phyloP scores from a whole-genome alignment of 768 basidiomycete species.

The Nidularia pulvinata region DNA sequence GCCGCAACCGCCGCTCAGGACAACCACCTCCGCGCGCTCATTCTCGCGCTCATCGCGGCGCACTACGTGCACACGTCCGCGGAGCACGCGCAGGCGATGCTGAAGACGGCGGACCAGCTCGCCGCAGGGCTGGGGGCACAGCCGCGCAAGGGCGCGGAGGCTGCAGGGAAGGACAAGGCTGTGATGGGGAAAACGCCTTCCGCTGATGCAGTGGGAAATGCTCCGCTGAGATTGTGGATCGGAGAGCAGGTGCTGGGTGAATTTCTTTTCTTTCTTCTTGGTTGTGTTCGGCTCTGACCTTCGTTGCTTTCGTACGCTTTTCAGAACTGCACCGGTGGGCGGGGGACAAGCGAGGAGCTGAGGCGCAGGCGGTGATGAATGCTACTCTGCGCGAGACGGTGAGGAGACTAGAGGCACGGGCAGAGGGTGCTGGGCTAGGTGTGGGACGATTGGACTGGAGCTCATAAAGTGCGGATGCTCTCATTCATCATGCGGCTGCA shows the following conservation, averaged over 20 bases:
- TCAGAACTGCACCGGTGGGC: conserved; percentile 59
- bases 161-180: conserved; percentile 8
- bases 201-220: conserved; percentile 52
- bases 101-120: conserved; percentile 68
- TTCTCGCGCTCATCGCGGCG: conserved; percentile 66
- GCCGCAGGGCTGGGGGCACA: conserved; percentile 68
- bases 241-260: conserved; percentile 68
- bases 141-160: conserved; percentile 14
- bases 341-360: conserved; percentile 45
- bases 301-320: background rate
- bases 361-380: conserved; percentile 48
- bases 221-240: conserved; percentile 67
- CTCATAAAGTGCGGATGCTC: too few species aligned
- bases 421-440: too few species aligned
- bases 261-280: conserved; percentile 12
- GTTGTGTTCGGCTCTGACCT: conserved; percentile 1
- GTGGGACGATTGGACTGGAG: too few species aligned
- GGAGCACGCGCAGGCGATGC: conserved; percentile 67
- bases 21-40: conserved; percentile 71
- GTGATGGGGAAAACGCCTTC: background rate
- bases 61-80: conserved; percentile 73
- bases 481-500: too few species aligned
- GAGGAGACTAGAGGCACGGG: too few species aligned
- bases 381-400: conserved; percentile 11
- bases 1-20: conserved; percentile 60